Evolutionary conservation across 331 rosid species (phyloP).

Genomic region (Stylosanthes scabra): DNA sequence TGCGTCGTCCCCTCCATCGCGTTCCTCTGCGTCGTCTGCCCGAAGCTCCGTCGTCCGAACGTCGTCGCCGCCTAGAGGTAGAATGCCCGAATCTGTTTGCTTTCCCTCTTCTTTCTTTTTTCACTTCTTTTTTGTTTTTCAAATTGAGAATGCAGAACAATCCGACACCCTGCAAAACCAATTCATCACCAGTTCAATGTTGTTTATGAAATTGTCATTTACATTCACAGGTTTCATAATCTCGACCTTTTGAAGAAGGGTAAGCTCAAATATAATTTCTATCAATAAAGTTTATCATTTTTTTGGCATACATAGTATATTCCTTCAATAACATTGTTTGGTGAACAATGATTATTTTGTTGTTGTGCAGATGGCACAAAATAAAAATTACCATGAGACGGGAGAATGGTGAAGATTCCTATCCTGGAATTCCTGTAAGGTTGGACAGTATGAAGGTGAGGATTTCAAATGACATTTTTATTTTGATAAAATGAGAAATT

Average conservation of each 20-base stretch:
- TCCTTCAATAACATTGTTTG: neutral
- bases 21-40: no score
- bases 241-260: conserved; percentile 94
- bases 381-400: conserved; percentile 81
- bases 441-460: conserved; percentile 87
- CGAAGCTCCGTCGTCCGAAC: no score
- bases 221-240: conserved; percentile 90
- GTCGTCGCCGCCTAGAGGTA: no score
- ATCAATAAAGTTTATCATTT: neutral
- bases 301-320: no score
- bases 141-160: conserved; percentile 60
- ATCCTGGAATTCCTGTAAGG: conserved; percentile 78
- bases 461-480: neutral
- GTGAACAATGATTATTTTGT: neutral
- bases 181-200: conserved; percentile 66
- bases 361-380: conserved; percentile 72
- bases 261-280: conserved; percentile 20
- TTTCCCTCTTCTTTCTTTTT: no score
- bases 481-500: neutral
- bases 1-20: no score
- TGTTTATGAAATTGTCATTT: conserved; percentile 77
- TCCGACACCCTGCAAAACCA: conserved; percentile 39
- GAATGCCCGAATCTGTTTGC: no score
- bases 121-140: no score
- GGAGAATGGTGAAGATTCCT: conserved; percentile 64